Base-by-base conservation (phyloP, 345 rosid species). In the Pistacia integerrima region DNA sequence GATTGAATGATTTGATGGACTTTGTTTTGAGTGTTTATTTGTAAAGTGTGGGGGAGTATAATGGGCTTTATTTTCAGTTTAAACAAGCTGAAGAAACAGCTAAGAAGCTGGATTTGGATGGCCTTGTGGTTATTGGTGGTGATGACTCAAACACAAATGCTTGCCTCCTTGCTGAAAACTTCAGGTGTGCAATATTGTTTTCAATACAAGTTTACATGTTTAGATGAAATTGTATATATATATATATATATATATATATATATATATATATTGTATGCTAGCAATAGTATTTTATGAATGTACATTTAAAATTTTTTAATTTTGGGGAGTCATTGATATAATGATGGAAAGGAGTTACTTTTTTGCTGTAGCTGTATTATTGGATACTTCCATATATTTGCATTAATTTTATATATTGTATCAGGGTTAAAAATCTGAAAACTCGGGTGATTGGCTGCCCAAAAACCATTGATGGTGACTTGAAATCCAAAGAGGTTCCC, bases 71-170 rank as follows among this genome's bases (percentile, higher is more conserved):
- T 73, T 76, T 88, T 78, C 88, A 97, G 99, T 92, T 97, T 78
- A 91, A 94, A 83, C 98, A 92, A 97, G 99, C 97, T 68, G 97
- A 94, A 85, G 99, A 96, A 85, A 94, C 99, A 17, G 94, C 84
- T 3, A 35, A 73, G 84, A 92, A 91, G 79, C 99, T 94, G 38
- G 97, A 94, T 80, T 79, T 96, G 89, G 98, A 96, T 69, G 98
- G 99, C 67, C 90, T 96, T 51, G 81, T 93, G 69, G 98, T 96
- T 67, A 96, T 93, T 57, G 98, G 99, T 79, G 99, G 99, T 61
- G 99, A 96, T 85, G 99, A 96, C 83, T 96, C 99, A 20, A 96
- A 96, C 82, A 96, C 99, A 11, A 96, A 96, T 68, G 98, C 98
- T 73, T 93, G 98, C 87, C 97, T 96, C 70, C 97, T 92, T 70